Base-by-base conservation (phyloP, 805 yeast species). In the Suhomyces pyralidae region DNA sequence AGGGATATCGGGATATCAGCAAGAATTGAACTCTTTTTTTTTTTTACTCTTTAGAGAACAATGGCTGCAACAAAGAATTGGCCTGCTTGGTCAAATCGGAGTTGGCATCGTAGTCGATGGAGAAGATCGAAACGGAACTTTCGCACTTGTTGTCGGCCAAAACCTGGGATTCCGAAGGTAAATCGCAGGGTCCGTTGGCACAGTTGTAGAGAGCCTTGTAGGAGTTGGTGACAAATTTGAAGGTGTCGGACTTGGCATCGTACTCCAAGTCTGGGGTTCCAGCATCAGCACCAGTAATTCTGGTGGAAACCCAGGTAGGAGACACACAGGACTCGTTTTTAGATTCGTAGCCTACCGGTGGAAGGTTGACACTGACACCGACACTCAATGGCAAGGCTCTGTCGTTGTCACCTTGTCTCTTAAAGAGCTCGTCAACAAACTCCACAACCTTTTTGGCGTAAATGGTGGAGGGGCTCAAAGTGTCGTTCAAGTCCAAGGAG, bases 341-440 rank as follows among this genome's bases (percentile, higher is more conserved):
- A 4, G 42, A 38, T 44, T 59, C 59, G 57, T 65, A 60, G n/a
- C 59, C 60, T 25, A 79, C 83, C 12, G 50, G 47, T 48, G 84
- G 83, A 61, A 72, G 68, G 65, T 80, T 80, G 51, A 80, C 81
- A 61, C 76, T 78, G 51, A 79, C 54, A 58, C 81, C 83, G 49
- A 67, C 70, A 43, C 74, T 73, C 40, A 66, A 51, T 48, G 83
- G 83, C 53, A 80, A 67, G 25, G 69, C 61, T 55, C 70, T 64
- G 32, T 55, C 56, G 55, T 69, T 69, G 10, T 65, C 67, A 58
- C 77, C 80, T 58, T 72, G 75, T 34, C 62, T 51, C 2, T 56
- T 61, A 53, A 79, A 74, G 32, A 80, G 46, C 20, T 66, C 59
- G 50, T 72, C 58, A 40, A 78, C 74, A 17, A 80, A 59, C 46